These are phyloP conservation scores for Casuarina equisetifolia DNA, from an alignment of 306 rosid genomes.

Conservation along the genomic window DNA sequence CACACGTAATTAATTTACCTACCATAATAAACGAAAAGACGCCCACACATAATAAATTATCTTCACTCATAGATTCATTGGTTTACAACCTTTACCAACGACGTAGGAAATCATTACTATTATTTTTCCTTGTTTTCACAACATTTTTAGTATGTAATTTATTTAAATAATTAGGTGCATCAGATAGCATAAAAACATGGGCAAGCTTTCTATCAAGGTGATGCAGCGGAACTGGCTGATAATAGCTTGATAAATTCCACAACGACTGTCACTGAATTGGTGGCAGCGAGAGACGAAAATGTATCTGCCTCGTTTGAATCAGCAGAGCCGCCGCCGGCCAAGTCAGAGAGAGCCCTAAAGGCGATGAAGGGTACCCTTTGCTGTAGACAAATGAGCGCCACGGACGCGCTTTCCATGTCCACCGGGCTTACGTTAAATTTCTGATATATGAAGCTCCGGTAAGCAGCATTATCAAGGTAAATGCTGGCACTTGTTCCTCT, in stretches of 20 bases:
- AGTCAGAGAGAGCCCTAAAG: conserved; percentile 50
- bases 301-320: conserved; percentile 53
- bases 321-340: conserved; percentile 53
- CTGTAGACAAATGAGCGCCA: conserved; percentile 52
- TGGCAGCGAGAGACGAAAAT: conserved; percentile 48
- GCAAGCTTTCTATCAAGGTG: too few relatives aligned
- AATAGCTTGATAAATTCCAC: conserved; percentile 47
- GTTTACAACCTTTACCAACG: too few relatives aligned
- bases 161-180: too few relatives aligned
- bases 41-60: too few relatives aligned
- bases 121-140: too few relatives aligned
- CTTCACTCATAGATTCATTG: too few relatives aligned
- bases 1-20: too few relatives aligned
- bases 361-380: conserved; percentile 54
- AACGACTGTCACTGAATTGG: conserved; percentile 42
- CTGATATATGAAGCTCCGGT: conserved; percentile 38
- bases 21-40: too few relatives aligned
- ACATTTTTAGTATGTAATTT: too few relatives aligned
- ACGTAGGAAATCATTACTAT: too few relatives aligned
- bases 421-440: conserved; percentile 52
- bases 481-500: conserved; percentile 54
- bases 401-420: conserved; percentile 56
- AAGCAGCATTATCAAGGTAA: conserved; percentile 55
- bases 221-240: neutral
- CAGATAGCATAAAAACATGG: too few relatives aligned